phyloP scores from a whole-genome alignment of 2,329 filamentous ascomycete genomes.

The Fusarium pininemorale region DNA sequence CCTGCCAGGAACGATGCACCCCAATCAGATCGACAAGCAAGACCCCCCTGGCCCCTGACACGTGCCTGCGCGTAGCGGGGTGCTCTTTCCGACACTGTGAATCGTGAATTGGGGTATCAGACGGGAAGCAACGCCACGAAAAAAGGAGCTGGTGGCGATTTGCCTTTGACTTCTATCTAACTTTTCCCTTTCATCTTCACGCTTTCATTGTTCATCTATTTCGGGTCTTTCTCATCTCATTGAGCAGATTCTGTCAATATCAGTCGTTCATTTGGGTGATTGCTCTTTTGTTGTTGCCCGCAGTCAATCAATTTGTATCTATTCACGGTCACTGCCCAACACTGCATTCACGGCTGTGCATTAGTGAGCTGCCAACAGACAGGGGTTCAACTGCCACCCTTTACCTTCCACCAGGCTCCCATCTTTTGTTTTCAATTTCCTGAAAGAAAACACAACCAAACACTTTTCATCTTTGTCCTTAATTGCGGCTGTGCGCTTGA shows the following conservation, averaged over 20 bases:
- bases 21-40: constrained; percentile 31
- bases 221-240: background rate
- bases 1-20: constrained; percentile 21
- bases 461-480: background rate
- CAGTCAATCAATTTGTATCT: constrained; percentile 4
- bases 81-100: constrained; percentile 35
- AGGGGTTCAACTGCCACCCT: constrained; percentile 19
- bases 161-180: constrained; percentile 12
- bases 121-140: constrained; percentile 22
- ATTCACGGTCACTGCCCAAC: constrained; percentile 13
- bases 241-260: background rate
- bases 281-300: constrained; percentile 12
- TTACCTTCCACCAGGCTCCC: background rate
- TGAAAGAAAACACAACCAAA: background rate
- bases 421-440: background rate
- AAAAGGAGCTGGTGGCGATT: constrained; percentile 44
- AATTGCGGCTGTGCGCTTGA: background rate
- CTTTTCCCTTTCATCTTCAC: constrained; percentile 9
- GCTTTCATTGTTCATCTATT: constrained; percentile 11
- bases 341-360: constrained; percentile 24
- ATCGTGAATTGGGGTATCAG: constrained; percentile 44
- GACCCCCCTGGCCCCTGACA: constrained; percentile 22
- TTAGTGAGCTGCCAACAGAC: constrained; percentile 21
- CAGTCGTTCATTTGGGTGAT: background rate
- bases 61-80: constrained; percentile 49